Conservation (phyloP, 2,329 filamentous ascomycete genomes). For the Hypoxylon sp. region DNA sequence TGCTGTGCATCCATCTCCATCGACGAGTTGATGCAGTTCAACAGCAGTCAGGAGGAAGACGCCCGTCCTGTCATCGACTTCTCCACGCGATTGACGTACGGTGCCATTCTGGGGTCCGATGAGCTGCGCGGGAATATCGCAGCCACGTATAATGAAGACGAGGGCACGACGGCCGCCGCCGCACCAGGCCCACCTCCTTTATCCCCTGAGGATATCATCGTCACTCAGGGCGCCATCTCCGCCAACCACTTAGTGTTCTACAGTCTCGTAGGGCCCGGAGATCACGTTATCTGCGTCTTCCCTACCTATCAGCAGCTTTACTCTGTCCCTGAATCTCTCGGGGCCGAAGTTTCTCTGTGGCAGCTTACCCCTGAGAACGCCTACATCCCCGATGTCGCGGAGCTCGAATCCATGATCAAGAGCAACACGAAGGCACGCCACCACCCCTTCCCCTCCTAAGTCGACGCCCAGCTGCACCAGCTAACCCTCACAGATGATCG, state of each 20-base stretch:
- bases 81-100: constrained; percentile 75
- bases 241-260: constrained; percentile 89
- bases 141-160: constrained; percentile 68
- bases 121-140: constrained; percentile 73
- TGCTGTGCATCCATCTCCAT: constrained; percentile 81
- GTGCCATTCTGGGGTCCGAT: constrained; percentile 75
- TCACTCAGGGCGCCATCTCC: constrained; percentile 83
- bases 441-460: background rate
- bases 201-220: constrained; percentile 71
- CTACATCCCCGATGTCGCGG: constrained; percentile 74
- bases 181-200: constrained; percentile 14
- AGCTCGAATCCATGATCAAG: constrained; percentile 73
- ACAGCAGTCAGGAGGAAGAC: constrained; percentile 60
- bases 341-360: constrained; percentile 84
- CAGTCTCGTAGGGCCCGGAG: constrained; percentile 75
- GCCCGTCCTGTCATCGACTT: constrained; percentile 59
- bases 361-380: constrained; percentile 71
- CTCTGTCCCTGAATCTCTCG: constrained; percentile 76
- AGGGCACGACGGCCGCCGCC: constrained; percentile 22
- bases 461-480: background rate
- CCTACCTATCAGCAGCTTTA: constrained; percentile 91
- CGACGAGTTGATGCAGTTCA: constrained; percentile 71
- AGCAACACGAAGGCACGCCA: constrained; percentile 76
- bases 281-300: constrained; percentile 88
- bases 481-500: constrained; percentile 58